Percentiles rank a stretch among this genome's conserved stretches.
Evolutionary conservation across 1,284 basidiomycete genomes (phyloP).

Genomic region (Ustilago shanxiensis): DNA sequence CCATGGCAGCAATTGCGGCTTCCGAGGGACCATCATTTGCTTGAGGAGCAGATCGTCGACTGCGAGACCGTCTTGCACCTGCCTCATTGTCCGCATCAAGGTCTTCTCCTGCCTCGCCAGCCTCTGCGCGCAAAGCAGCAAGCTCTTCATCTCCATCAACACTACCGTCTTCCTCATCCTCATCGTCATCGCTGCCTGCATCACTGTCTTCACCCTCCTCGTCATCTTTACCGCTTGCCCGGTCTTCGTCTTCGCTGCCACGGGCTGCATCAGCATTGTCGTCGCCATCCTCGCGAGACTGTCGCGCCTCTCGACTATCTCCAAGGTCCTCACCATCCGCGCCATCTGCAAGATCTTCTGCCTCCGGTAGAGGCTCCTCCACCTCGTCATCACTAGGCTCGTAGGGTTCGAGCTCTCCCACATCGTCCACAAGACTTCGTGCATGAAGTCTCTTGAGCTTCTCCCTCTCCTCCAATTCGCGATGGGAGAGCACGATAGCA

Average conservation of each 20-base stretch:
- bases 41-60: slow-evolving; percentile 20
- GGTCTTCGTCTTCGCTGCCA: slow-evolving; percentile 17
- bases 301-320: slow-evolving; percentile 6
- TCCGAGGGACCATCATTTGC: slow-evolving; percentile 6
- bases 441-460: slow-evolving; percentile 39
- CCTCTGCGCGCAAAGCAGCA: slow-evolving; percentile 56
- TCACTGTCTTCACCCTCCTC: slow-evolving; percentile 31
- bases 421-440: slow-evolving; percentile 54
- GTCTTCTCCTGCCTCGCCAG: slow-evolving; percentile 50
- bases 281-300: slow-evolving; percentile 14
- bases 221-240: slow-evolving; percentile 23
- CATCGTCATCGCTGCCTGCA: slow-evolving; percentile 38
- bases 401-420: slow-evolving; percentile 55
- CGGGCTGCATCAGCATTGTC: slow-evolving; percentile 19
- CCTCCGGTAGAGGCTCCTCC: slow-evolving; percentile 18
- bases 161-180: slow-evolving; percentile 52
- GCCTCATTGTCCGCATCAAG: slow-evolving; percentile 26
- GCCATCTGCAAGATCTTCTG: slow-evolving; percentile 9
- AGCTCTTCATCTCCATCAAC: slow-evolving; percentile 65
- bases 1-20: slow-evolving; percentile 23
- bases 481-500: slow-evolving; percentile 53
- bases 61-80: slow-evolving; percentile 34
- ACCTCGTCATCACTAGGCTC: slow-evolving; percentile 51
- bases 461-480: slow-evolving; percentile 52
- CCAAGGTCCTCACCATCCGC: slow-evolving; percentile 12